These are phyloP conservation scores for Sicyos baderoa DNA, from an alignment of 306 rosid species.

Conservation along the genomic window DNA sequence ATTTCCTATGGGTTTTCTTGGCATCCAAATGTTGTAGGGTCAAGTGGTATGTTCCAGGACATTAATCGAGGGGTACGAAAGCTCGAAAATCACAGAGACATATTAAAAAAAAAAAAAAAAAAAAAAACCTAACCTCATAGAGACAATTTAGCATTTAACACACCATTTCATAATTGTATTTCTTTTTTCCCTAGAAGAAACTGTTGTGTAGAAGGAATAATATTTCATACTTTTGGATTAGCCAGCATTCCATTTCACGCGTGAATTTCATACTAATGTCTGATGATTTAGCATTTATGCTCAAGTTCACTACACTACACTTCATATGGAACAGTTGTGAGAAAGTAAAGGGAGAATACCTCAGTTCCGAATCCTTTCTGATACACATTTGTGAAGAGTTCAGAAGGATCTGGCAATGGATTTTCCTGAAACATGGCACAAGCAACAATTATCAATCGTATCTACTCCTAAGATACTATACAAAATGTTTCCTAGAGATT, in stretches of 20 bases:
- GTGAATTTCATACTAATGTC: conserved; percentile 3
- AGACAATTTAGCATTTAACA: neutral
- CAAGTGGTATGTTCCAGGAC: too few relatives aligned
- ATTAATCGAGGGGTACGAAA: too few relatives aligned
- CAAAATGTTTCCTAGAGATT: conserved; percentile 1
- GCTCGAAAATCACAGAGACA: too few relatives aligned
- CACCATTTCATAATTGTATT: neutral
- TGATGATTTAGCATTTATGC: neutral
- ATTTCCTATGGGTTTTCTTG: too few relatives aligned
- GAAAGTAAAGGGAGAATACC: neutral
- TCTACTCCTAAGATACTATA: neutral
- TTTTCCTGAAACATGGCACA: conserved; percentile 54
- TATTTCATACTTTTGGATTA: neutral
- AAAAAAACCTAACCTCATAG: too few relatives aligned
- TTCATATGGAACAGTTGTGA: neutral
- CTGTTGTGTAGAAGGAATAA: neutral
- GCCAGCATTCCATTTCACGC: neutral
- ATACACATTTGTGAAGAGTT: conserved; percentile 59
- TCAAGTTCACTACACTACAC: neutral
- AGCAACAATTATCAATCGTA: neutral
- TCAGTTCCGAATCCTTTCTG: conserved; percentile 50
- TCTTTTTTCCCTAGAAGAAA: neutral
- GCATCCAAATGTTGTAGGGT: too few relatives aligned
- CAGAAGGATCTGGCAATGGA: conserved; percentile 72
- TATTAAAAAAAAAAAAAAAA: too few relatives aligned